Base-by-base conservation (phyloP, 2,329 filamentous ascomycete species). In the Hypoxylon sp. region DNA sequence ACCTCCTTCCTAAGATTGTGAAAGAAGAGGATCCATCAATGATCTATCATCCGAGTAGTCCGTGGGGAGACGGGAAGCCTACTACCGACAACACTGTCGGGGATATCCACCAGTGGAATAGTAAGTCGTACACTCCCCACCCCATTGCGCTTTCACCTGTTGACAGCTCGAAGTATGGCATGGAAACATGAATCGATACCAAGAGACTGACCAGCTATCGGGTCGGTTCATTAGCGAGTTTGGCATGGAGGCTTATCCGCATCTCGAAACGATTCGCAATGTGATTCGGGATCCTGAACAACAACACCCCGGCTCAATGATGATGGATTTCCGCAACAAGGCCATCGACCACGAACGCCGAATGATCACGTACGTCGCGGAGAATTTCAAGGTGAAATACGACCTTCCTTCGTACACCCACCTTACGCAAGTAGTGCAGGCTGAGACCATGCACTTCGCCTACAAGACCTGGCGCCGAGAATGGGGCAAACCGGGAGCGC, bases 211-310 rank as follows among this genome's bases (percentile, higher is more conserved):
- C 57, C 81, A 79, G 13, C 77, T 92, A 2, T 81, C 83, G 11
- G 89, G 89, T 9, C 82, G 89, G 2, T 93, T 93, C 73, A 86
- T 91, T 57, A 89, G 86, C 60, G 89, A 93, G 64, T 93, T 92
- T 60, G 89, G 89, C 50, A 91, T 92, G 87, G 83, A 91, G 67
- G 86, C 86, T 0, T 90, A 91, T 66, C 90, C 90, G 0, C 82
- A 88, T 65, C 78, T 90, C 57, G 77, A 84, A 40, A 92, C 90
- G 0, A 86, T 90, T 54, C 79, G 83, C 32, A 72, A 78, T 23
- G 91, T 86, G 67, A 80, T 90, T 58, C 82, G 78, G 1, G 61
- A 72, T 6, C 67, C 71, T 13, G 69, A 73, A 30, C 79, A 87
- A 47, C 76, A 83, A 23, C 74, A 80, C 25, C 83, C 87, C 1